These are phyloP conservation scores for Trametes pubescens DNA, from an alignment of 1,284 basidiomycete species.

Conservation along the genomic window DNA sequence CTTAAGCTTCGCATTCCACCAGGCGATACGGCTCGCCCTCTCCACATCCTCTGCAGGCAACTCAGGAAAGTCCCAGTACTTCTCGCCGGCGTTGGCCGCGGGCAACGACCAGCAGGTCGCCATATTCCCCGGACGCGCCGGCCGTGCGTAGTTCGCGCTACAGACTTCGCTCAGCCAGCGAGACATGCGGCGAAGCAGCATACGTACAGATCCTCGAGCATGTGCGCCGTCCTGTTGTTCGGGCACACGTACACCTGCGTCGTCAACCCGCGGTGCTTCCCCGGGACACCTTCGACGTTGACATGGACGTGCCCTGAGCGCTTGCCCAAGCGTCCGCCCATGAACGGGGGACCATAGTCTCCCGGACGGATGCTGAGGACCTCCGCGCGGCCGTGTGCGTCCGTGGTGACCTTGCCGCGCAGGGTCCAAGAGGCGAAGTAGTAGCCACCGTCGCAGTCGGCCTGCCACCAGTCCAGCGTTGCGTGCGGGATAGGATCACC, in stretches of 20 bases:
- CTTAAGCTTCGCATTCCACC: slow-evolving; percentile 39
- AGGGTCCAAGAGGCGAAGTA: slow-evolving; percentile 37
- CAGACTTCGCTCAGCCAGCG: not conserved
- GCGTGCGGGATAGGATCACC: slow-evolving; percentile 38
- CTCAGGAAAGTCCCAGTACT: slow-evolving; percentile 32
- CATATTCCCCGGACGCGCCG: slow-evolving; percentile 32
- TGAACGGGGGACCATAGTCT: slow-evolving; percentile 29
- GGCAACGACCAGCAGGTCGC: slow-evolving; percentile 33
- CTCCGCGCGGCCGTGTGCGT: slow-evolving; percentile 39
- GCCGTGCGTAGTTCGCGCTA: slow-evolving; percentile 34
- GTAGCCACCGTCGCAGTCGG: slow-evolving; percentile 37
- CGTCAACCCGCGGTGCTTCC: slow-evolving; percentile 33
- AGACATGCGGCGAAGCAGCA: not conserved
- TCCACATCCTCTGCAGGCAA: slow-evolving; percentile 31
- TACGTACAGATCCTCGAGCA: slow-evolving; percentile 38
- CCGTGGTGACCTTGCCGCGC: slow-evolving; percentile 39
- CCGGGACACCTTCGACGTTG: slow-evolving; percentile 23
- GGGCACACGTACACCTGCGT: slow-evolving; percentile 41
- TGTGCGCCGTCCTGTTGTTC: slow-evolving; percentile 31
- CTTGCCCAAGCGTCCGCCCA: slow-evolving; percentile 21
- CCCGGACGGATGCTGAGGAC: slow-evolving; percentile 39
- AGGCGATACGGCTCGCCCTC: slow-evolving; percentile 24
- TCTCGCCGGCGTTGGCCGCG: slow-evolving; percentile 22
- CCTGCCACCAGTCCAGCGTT: slow-evolving; percentile 41
- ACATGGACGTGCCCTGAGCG: slow-evolving; percentile 40